Evolutionary conservation across 23 red algal genomes (phyloP), one percentile per base, ranked within the genome.

Genomic region (Agarophyton chilense): DNA sequence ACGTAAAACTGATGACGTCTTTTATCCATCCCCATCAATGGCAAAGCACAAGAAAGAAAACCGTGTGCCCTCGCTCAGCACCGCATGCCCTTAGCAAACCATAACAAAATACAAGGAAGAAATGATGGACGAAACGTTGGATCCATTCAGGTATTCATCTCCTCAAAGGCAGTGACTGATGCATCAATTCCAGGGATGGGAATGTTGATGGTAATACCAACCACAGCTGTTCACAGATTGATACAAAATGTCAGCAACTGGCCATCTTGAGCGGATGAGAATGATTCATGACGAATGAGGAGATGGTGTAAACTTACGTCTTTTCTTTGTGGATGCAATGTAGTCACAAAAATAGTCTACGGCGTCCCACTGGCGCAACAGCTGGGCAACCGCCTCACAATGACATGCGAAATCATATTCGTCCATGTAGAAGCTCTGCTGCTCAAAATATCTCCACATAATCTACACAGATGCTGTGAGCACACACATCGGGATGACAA

Each of bases 381-480:
- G n/a, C 29, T 71, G 46, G 7, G 88, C 88, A 53, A 91, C 88
- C 2, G 88, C 88, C 44, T 91, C 88, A 41, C 76, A 82, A 39
- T 91, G 88, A 10, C 62, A 67, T 3, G 88, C 88, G 29, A 81
- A 91, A 6, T 82, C 76, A 29, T 81, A 40, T 43, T 91, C 88
- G 39, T 91, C 74, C 88, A 91, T 82, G 46, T 91, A 91, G 28
- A 91, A 91, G 75, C 88, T 91, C 65, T 91, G 88, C 55, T 91
- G 88, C 33, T 91, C 88, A 73, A 91, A 91, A 33, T 91, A 91
- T 19, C 88, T 52, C 88, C 88, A 91, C 88, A 91, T 81, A 44
- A 91, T 82, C 76, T 91, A 12, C 36, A 1, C 77, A 12, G 49
- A n/a, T 11, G 1, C 73, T 41, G 34, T 78, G 2, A 34, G 73